Evolutionary conservation across 257 asterid genomes (phyloP), one percentile per base, ranked within the genome.

Genomic region (Lycium barbarum): DNA sequence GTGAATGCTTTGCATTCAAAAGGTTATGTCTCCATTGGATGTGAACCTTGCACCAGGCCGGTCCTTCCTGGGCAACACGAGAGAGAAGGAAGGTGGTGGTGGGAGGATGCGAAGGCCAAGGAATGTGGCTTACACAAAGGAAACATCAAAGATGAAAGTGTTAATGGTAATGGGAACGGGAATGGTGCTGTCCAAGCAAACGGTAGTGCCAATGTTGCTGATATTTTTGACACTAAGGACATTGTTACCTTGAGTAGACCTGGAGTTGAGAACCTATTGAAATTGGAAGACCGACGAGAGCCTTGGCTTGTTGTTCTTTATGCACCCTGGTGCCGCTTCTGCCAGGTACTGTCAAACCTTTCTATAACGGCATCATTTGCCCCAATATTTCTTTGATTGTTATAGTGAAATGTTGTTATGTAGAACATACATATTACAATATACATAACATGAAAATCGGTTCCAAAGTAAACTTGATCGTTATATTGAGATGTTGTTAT

Each of bases 71-170:
- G 99, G 36, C 97, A 95, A 65, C 99, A 95, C 26, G 99, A 95
- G 93, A 88, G 98, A 2, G 98, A 95, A 85, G 98, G 98, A 49
- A 86, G 98, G 87, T 95, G 98, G 98, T 95, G 98, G 98, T 95
- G 98, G 98, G 98, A 95, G 80, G 98, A 94, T 85, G 97, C 98
- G 61, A 92, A 90, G 91, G 98, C 98, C 2, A 95, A 95, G 87
- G 98, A 95, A 86, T 95, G 98, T 13, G 98, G 98, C 2, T 90
- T 95, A 9, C 98, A 95, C 90, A 95, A 92, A 86, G 98, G 98
- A 62, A 95, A 95, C 58, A 87, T 95, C 15, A 94, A 93, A 88
- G 96, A 95, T 45, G 95, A 81, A 26, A 86, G 63, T 18, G 92
- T 73, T 3, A 83, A 90, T 26, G 33, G 33, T 26, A 26, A 26